phyloP scores from a whole-genome alignment of 1,139 yeast genomes.

The Candida neerlandica region DNA sequence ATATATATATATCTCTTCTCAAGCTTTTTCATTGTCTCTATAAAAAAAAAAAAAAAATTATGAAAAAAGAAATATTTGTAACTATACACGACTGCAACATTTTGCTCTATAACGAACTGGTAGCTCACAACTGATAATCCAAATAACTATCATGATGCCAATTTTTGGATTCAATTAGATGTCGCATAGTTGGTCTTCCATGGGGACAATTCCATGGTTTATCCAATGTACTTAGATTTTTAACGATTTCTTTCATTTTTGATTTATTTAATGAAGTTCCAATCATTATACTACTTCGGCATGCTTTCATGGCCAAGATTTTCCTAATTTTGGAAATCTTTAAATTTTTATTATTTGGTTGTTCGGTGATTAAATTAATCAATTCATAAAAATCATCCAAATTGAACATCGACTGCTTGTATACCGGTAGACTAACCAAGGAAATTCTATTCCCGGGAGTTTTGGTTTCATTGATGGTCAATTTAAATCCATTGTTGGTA shows the following conservation, averaged over 20 bases:
- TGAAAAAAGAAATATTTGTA: neutral
- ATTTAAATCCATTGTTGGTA: conserved; percentile 71
- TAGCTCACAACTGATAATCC: conserved; percentile 14
- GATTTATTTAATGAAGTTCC: conserved; percentile 65
- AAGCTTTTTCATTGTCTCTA: neutral
- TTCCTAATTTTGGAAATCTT: conserved; percentile 77
- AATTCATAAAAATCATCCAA: conserved; percentile 74
- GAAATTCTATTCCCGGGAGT: conserved; percentile 60
- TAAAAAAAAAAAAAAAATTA: no score
- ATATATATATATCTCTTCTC: neutral
- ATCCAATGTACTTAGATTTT: conserved; percentile 68
- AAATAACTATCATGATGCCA: conserved; percentile 13
- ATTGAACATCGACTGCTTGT: conserved; percentile 69
- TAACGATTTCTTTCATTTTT: conserved; percentile 70
- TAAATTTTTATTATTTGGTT: conserved; percentile 39
- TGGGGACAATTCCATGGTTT: conserved; percentile 99
- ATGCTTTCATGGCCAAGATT: conserved; percentile 93
- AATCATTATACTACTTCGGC: conserved; percentile 91
- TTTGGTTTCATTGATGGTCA: conserved; percentile 43
- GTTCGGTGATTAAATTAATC: conserved; percentile 54
- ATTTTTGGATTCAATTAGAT: conserved; percentile 59
- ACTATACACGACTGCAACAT: neutral
- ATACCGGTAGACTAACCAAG: conserved; percentile 68
- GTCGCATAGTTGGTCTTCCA: conserved; percentile 96
- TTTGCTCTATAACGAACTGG: neutral